Base-by-base conservation (phyloP, 73 alveolate species). In the Paramecium pentaurelia region DNA sequence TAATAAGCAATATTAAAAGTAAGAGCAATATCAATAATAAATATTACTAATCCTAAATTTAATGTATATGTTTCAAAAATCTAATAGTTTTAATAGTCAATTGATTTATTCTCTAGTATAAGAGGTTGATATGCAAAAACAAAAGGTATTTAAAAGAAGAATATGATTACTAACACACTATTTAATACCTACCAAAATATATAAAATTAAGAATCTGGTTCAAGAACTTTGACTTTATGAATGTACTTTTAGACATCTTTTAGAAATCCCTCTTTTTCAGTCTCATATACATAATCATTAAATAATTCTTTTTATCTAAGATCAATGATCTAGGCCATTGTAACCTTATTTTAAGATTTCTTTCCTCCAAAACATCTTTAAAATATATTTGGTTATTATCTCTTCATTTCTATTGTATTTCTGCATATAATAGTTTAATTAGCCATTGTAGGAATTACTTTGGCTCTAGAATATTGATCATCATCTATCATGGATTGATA, bases 201-300 rank as follows among this genome's bases (percentile, higher is more conserved):
- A n/a, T 77, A 77, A 10, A 45, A 20, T 8, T 22, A 10, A 0
- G 90, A 77, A 27, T 77, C 90, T 36, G 90, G 90, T 10, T 77
- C 90, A 42, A 77, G 42, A n/a, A 77, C 90, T 77, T 77, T 77
- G 18, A 77, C 16, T 22, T 37, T 37, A 71, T 71, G 60, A 8
- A 71, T 34, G 42, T 60, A 64, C 47, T 32, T 45, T 45, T 25
- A 49, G 77, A 80, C 34, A 45, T 45, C 32, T 47, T 80, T 45
- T 7, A 45, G 22, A 77, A 40, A 45, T 27, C 84, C 84, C 11
- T 80, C 44, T 18, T 80, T 16, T 4, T 80, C 8, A 42, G 58
- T 80, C 27, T 45, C 91, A 18, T 80, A 80, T 0, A 73, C 91
- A 80, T 80, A 80, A 47, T 80, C 91, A 25, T 80, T 80, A 38